Conservation (phyloP, 768 basidiomycete genomes). For the Suillus fuscotomentosus region DNA sequence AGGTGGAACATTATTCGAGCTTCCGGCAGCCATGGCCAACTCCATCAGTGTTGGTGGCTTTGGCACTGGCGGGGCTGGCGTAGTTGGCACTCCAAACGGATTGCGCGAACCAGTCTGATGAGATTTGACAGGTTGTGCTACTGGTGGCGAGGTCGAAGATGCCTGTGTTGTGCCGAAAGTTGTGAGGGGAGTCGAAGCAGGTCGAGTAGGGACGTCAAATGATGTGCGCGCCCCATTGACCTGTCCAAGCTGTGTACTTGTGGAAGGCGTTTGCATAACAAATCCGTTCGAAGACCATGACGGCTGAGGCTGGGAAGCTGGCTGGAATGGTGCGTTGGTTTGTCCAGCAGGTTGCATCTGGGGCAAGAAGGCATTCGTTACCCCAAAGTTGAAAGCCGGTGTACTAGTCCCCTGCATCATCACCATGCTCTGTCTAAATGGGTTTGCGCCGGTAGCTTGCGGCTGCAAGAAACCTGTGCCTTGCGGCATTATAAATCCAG, state of each 20-base stretch:
- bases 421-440: slow-evolving; percentile 81
- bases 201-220: slow-evolving; percentile 47
- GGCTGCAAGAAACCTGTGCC: slow-evolving; percentile 49
- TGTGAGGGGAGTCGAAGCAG: slow-evolving; percentile 72
- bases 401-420: slow-evolving; percentile 62
- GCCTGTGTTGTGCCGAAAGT: slow-evolving; percentile 28
- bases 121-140: slow-evolving; percentile 67
- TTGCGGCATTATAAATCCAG: slow-evolving; percentile 42
- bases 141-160: slow-evolving; percentile 39
- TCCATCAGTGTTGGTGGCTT: slow-evolving; percentile 82
- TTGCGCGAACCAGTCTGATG: slow-evolving; percentile 95
- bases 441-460: slow-evolving; percentile 64
- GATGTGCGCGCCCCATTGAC: neutral
- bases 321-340: slow-evolving; percentile 12
- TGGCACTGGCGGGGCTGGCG: slow-evolving; percentile 62
- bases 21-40: slow-evolving; percentile 53
- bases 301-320: slow-evolving; percentile 15
- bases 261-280: slow-evolving; percentile 7
- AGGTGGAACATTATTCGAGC: slow-evolving; percentile 9
- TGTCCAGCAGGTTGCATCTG: slow-evolving; percentile 16
- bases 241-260: slow-evolving; percentile 10
- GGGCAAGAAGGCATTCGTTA: slow-evolving; percentile 7
- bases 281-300: slow-evolving; percentile 11
- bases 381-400: slow-evolving; percentile 40
- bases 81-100: slow-evolving; percentile 82